These are phyloP conservation scores for Atkinsonella hypoxylon DNA, from an alignment of 2,329 filamentous ascomycete species.

Conservation along the genomic window DNA sequence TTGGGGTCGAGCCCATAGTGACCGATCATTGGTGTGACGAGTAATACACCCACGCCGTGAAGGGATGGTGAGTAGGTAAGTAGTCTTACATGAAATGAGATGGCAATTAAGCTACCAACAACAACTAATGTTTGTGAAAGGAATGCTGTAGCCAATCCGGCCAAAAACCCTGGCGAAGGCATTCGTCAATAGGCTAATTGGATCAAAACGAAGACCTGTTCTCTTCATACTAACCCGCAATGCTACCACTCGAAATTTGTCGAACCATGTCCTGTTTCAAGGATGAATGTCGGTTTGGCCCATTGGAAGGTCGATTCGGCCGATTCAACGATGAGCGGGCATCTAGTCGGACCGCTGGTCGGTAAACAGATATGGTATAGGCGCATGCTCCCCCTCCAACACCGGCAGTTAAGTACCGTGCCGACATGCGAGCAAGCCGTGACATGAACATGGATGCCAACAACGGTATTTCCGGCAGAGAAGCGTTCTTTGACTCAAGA, in stretches of 20 bases:
- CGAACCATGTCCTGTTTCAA: constrained; percentile 24
- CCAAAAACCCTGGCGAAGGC: constrained; percentile 38
- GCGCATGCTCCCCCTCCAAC: constrained; percentile 17
- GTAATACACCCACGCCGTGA: too few species aligned
- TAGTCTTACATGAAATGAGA: constrained; percentile 50
- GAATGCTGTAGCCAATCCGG: constrained; percentile 52
- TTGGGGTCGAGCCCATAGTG: background rate
- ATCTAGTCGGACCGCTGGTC: constrained; percentile 18
- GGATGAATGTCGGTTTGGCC: background rate
- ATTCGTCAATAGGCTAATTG: background rate
- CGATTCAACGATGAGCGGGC: constrained; percentile 10
- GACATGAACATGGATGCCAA: background rate
- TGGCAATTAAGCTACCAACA: constrained; percentile 51
- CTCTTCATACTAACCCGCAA: constrained; percentile 29
- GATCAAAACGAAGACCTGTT: background rate
- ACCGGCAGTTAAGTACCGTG: constrained; percentile 14
- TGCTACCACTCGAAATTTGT: constrained; percentile 42
- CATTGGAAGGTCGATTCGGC: too few species aligned
- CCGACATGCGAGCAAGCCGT: background rate
- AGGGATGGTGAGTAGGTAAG: too few species aligned
- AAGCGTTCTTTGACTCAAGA: background rate
- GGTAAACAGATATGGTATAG: constrained; percentile 14
- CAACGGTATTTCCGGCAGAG: background rate
- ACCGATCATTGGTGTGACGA: background rate
- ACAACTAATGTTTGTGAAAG: constrained; percentile 62